Evolutionary conservation across 1,284 basidiomycete genomes (phyloP).

Genomic region (Ceratorhiza oryzae-sativae): DNA sequence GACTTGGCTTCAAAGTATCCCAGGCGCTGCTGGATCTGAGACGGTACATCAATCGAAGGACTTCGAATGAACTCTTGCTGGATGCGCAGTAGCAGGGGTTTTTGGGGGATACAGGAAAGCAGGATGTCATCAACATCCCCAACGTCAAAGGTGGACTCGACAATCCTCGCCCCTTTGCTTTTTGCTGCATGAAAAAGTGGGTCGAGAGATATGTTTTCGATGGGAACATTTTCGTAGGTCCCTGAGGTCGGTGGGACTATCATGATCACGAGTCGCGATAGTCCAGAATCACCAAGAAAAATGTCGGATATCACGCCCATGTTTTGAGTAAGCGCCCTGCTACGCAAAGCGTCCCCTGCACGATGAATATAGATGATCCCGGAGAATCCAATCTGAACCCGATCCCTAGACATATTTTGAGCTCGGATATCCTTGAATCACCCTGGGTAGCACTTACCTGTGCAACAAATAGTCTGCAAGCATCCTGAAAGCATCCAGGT

Average conservation of each 20-base stretch:
- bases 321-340: constrained; percentile 16
- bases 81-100: background rate
- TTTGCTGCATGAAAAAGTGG: background rate
- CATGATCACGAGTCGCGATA: constrained; percentile 6
- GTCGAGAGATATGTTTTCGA: background rate
- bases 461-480: background rate
- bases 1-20: constrained; percentile 19
- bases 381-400: background rate
- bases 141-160: background rate
- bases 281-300: background rate
- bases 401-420: background rate
- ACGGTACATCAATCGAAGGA: background rate
- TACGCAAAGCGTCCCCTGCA: constrained; percentile 15
- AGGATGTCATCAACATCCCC: background rate
- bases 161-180: background rate
- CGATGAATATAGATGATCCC: constrained; percentile 21
- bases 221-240: background rate
- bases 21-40: background rate
- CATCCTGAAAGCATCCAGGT: background rate
- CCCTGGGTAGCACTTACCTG: constrained; percentile 5
- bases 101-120: background rate
- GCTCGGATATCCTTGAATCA: no score
- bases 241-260: background rate
- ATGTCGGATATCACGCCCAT: constrained; percentile 8
- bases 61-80: background rate